A percentile compares a stretch with the other conserved stretches of the same genome.
Conservation (phyloP, 129 eudicot genomes). For the Tagetes patula region DNA sequence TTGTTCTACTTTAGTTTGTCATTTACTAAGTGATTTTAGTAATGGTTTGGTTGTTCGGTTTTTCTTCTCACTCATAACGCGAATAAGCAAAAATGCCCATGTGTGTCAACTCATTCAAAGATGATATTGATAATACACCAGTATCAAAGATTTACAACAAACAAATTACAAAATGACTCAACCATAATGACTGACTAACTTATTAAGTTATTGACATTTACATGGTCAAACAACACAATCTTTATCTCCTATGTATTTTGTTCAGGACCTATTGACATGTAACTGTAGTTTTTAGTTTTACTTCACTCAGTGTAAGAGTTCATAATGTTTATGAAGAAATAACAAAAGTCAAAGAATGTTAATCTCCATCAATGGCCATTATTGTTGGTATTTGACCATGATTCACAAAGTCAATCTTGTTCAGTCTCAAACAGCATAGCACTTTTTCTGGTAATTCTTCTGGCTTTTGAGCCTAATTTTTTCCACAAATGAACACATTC, state of each 20-base stretch:
- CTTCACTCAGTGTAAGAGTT: conserved; percentile 6
- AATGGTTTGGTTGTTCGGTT: no score
- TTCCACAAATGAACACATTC: conserved; percentile 1
- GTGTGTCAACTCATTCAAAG: background rate
- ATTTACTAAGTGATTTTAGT: no score
- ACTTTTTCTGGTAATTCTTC: conserved; percentile 83
- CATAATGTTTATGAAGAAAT: conserved; percentile 18
- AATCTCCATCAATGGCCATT: conserved; percentile 46
- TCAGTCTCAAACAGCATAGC: conserved; percentile 72
- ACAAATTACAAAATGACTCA: background rate
- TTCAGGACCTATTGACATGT: conserved; percentile 5
- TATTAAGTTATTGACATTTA: conserved; percentile 21
- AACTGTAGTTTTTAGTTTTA: background rate
- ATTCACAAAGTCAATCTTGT: conserved; percentile 78
- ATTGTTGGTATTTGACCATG: conserved; percentile 80
- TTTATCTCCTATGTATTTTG: conserved; percentile 16
- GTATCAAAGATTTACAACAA: background rate
- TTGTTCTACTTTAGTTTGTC: no score
- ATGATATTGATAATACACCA: background rate
- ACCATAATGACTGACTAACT: conserved; percentile 1
- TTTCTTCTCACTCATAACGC: no score
- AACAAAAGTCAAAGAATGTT: conserved; percentile 35
- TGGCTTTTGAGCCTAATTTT: conserved; percentile 72
- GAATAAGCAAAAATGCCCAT: background rate
- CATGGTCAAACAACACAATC: conserved; percentile 20